Conservation (phyloP, 176 grass and related monocot genomes). For the Carex myosuroides region DNA sequence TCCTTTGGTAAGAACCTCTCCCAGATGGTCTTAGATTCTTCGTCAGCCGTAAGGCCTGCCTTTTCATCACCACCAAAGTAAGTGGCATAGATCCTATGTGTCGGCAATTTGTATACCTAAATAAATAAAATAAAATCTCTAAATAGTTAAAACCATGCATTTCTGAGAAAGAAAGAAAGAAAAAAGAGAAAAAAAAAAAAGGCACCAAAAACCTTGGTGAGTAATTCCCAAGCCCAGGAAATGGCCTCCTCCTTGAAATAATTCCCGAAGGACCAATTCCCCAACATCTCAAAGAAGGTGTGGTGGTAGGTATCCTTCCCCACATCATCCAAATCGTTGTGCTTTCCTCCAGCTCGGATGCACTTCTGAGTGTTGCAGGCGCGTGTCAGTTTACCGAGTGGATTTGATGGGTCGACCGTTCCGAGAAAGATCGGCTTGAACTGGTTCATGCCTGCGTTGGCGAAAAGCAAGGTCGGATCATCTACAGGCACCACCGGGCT, state of each 20-base stretch:
- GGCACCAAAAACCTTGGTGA: conserved; percentile 42
- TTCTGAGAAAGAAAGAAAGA: neutral
- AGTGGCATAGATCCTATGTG: conserved; percentile 80
- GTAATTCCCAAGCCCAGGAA: conserved; percentile 87
- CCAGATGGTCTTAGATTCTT: conserved; percentile 63
- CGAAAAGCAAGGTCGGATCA: conserved; percentile 85
- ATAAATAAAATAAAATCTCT: neutral
- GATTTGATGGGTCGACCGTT: conserved; percentile 55
- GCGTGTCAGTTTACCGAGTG: conserved; percentile 44
- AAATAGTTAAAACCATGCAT: neutral
- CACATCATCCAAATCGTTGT: conserved; percentile 98
- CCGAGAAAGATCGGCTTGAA: conserved; percentile 93
- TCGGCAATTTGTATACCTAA: conserved; percentile 86
- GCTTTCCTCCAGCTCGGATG: conserved; percentile 92
- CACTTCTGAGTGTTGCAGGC: conserved; percentile 92
- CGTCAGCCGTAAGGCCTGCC: conserved; percentile 45
- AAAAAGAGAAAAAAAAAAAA: no score
- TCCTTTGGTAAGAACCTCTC: conserved; percentile 53
- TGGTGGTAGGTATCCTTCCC: conserved; percentile 98
- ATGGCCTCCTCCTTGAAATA: conserved; percentile 95
- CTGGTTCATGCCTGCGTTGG: conserved; percentile 98
- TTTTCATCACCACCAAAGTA: conserved; percentile 96
- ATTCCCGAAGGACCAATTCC: conserved; percentile 90
- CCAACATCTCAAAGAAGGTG: conserved; percentile 98
- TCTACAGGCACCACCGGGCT: conserved; percentile 76